These are phyloP conservation scores for Trypanosoma platydactyli DNA, from an alignment of 208 protist species.

Conservation along the genomic window DNA sequence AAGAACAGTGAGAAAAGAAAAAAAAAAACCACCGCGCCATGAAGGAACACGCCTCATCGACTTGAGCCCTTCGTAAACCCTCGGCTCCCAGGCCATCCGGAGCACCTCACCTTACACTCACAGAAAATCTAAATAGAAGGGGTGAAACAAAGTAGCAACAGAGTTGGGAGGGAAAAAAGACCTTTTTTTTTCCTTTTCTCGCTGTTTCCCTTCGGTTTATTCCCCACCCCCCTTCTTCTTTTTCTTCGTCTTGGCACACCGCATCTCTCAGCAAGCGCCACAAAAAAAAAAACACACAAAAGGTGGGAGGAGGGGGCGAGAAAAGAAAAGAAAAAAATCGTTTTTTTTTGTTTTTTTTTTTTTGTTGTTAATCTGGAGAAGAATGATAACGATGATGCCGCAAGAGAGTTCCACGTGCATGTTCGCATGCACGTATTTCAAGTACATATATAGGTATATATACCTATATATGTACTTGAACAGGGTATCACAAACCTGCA, in stretches of 20 bases:
- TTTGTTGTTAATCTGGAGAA: constrained; percentile 14
- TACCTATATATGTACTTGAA: too few relatives aligned
- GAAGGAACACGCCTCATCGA: constrained; percentile 6
- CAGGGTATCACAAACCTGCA: too few relatives aligned
- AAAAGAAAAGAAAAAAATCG: constrained; percentile 14
- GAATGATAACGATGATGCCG: constrained; percentile 3
- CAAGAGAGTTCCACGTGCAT: background rate
- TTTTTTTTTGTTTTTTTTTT: constrained; percentile 21
- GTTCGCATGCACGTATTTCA: constrained; percentile 16
- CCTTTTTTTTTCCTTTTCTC: constrained; percentile 10
- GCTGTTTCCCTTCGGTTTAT: too few relatives aligned
- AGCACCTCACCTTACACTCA: too few relatives aligned
- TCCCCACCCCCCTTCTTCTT: background rate
- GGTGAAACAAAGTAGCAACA: too few relatives aligned
- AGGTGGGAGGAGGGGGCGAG: too few relatives aligned
- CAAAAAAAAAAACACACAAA: too few relatives aligned
- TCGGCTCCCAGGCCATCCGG: too few relatives aligned
- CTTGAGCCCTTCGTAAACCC: too few relatives aligned
- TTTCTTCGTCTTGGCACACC: background rate
- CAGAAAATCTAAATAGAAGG: too few relatives aligned
- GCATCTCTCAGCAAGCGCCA: too few relatives aligned
- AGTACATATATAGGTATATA: background rate
- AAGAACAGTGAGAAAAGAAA: background rate
- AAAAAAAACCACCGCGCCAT: constrained; percentile 7
- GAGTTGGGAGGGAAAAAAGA: too few relatives aligned